phyloP scores from a whole-genome alignment of 2,329 filamentous ascomycete species.

The Pestalotiopsis fici region DNA sequence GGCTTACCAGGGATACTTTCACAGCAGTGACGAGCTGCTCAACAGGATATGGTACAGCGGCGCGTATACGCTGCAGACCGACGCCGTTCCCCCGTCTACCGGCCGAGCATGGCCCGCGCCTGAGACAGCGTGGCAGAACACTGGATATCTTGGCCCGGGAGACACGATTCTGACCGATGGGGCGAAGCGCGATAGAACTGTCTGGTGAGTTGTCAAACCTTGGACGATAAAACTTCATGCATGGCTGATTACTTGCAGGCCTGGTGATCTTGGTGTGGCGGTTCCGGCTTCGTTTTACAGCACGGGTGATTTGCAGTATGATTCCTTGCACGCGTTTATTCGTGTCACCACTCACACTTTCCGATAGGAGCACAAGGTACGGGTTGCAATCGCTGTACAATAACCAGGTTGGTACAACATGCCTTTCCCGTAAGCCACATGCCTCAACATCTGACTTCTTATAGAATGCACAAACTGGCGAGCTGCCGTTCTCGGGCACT shows the following conservation, averaged over 20 bases:
- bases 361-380: constrained; percentile 41
- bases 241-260: constrained; percentile 17
- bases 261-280: constrained; percentile 58
- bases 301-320: constrained; percentile 42
- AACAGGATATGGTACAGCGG: constrained; percentile 59
- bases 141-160: constrained; percentile 26
- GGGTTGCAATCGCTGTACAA: constrained; percentile 40
- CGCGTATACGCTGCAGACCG: constrained; percentile 50
- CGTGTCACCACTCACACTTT: constrained; percentile 4
- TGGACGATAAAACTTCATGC: not conserved
- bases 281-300: constrained; percentile 51
- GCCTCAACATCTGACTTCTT: not conserved
- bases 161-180: constrained; percentile 42
- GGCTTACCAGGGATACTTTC: constrained; percentile 55
- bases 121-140: constrained; percentile 30
- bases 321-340: not conserved
- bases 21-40: constrained; percentile 49
- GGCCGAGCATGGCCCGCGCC: constrained; percentile 29
- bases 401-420: constrained; percentile 22
- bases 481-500: constrained; percentile 26
- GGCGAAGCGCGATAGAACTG: constrained; percentile 54
- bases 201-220: constrained; percentile 37
- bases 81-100: constrained; percentile 24
- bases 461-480: constrained; percentile 17
- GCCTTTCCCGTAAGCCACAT: not conserved